Evolutionary conservation across 345 rosid genomes (phyloP), one percentile per base, ranked within the genome.

Genomic region (Dipteronia dyeriana): DNA sequence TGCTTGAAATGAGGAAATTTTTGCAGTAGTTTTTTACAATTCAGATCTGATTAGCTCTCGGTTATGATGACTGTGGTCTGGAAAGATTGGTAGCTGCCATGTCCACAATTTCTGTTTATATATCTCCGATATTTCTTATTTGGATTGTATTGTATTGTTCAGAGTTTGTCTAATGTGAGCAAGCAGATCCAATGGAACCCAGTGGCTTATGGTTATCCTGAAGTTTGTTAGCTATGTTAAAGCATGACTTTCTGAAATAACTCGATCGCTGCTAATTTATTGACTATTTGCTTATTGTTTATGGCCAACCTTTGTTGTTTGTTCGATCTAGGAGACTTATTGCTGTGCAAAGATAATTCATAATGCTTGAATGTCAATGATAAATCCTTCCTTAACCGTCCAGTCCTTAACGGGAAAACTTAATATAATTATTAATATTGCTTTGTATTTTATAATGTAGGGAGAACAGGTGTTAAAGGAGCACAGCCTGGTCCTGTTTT

Each of bases 381-480:
- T 62, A 70, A 53, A 51, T 49, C 61, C 23, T 17, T 26, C 51
- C 12, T 11, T 19, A 1, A 1, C 9, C 20, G 45, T 43, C 47
- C 41, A 19, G 17, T 34, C 17, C 22, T 66, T 53, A 38, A 19
- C 10, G 20, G 16, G 14, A 49, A 41, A 65, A 31, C 13, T 20
- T 20, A 41, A 22, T 47, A 17, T 49, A 51, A 5, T 45, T 23
- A 53, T 66, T 64, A 68, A 76, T n/a, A 61, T 14, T 60, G 61
- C 8, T 64, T 31, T 67, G 26, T 1, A 73, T 62, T 38, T 72
- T 34, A 13, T 45, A 45, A 54, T 74, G 75, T 88, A 92, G 95
- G 97, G 68, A 86, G 91, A 78, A 92, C 89, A 80, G 95, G 92
- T 66, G 91, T 91, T 77, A 91, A 90, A 76, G 97, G 93, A 75